Evolutionary conservation across 306 rosid species (phyloP).

Genomic region (Adenanthera pavonina): DNA sequence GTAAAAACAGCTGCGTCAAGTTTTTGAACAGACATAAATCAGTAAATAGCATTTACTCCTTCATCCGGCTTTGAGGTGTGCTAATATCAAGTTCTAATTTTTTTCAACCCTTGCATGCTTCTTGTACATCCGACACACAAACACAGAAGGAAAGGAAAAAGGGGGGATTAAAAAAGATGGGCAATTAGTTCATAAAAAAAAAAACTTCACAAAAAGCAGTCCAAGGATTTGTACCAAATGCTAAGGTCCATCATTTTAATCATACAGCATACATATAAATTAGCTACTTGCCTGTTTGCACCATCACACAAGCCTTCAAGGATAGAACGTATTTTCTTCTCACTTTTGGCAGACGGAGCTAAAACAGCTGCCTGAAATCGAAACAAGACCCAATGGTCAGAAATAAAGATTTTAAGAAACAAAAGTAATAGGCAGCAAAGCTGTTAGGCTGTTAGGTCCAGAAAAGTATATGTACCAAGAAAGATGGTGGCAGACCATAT

Average conservation of each 20-base stretch:
- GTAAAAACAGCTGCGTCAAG: not conserved
- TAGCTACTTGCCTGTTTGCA: slow-evolving; percentile 67
- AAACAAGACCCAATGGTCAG: slow-evolving; percentile 36
- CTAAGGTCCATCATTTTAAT: not conserved
- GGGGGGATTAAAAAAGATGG: not conserved
- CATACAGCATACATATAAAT: slow-evolving; percentile 12
- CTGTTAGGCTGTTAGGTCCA: slow-evolving; percentile 6
- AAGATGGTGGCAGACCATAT: slow-evolving; percentile 89
- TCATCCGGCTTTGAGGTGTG: not conserved
- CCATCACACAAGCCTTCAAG: slow-evolving; percentile 75
- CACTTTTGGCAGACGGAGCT: slow-evolving; percentile 69
- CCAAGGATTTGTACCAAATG: not conserved
- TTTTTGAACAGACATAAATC: not conserved
- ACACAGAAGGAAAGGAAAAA: not conserved
- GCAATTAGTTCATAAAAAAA: not conserved
- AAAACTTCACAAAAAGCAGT: not conserved
- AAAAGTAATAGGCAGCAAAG: slow-evolving; percentile 7
- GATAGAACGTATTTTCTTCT: slow-evolving; percentile 79
- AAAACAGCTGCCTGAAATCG: slow-evolving; percentile 72
- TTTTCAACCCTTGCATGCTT: slow-evolving; percentile 1
- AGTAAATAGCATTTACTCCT: not conserved
- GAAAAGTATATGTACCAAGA: slow-evolving; percentile 60
- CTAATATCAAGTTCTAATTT: not conserved
- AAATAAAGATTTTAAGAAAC: slow-evolving; percentile 19
- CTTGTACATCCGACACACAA: not conserved